Conservation (phyloP, 2,329 filamentous ascomycete species). For the Fusarium liriodendri region DNA sequence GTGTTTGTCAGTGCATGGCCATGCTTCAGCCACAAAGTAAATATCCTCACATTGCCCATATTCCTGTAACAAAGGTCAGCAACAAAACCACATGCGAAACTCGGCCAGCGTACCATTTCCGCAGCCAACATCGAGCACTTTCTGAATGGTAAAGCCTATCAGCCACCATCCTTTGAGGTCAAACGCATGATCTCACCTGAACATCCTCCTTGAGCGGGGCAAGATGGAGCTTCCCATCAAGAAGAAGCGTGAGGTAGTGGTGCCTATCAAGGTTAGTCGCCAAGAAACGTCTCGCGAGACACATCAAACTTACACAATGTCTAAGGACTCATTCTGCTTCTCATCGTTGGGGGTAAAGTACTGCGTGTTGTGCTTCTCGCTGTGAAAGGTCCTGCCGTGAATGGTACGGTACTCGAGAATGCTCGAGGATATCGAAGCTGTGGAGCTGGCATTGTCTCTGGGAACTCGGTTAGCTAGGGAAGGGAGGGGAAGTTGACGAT, state of each 20-base stretch:
- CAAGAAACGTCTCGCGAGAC: neutral
- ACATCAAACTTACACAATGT: conserved; percentile 1
- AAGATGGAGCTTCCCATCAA: conserved; percentile 1
- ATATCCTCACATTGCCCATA: conserved; percentile 5
- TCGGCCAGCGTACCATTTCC: neutral
- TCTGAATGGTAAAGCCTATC: neutral
- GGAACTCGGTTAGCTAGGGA: neutral
- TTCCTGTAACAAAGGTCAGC: neutral
- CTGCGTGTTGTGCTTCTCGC: conserved; percentile 11
- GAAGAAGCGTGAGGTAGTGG: conserved; percentile 5
- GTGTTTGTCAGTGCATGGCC: neutral
- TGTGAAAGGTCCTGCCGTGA: conserved; percentile 10
- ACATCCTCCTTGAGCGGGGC: neutral
- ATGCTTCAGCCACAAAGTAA: neutral
- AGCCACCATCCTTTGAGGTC: neutral
- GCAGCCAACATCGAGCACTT: conserved; percentile 1
- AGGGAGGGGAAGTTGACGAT: neutral
- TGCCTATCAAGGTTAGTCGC: neutral
- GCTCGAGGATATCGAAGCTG: conserved; percentile 2
- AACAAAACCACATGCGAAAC: neutral
- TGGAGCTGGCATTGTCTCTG: conserved; percentile 8
- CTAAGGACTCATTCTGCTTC: conserved; percentile 10
- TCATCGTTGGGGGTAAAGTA: conserved; percentile 15
- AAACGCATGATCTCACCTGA: neutral
- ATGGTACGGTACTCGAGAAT: conserved; percentile 14